Percentiles rank a stretch among this genome's conserved stretches.
phyloP scores from a whole-genome alignment of 805 yeast species.

The Phaffomyces antillensis region DNA sequence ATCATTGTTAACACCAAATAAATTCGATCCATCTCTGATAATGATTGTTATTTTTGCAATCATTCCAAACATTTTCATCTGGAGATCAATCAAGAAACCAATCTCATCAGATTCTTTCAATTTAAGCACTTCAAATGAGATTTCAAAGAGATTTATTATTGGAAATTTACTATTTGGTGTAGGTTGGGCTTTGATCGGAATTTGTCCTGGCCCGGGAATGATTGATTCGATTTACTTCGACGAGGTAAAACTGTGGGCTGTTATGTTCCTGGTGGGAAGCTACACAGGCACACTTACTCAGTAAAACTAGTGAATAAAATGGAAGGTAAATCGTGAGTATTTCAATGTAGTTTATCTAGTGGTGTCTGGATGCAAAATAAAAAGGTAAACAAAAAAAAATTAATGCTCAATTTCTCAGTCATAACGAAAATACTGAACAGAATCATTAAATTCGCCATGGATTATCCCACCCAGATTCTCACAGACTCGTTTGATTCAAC shows the following conservation, averaged over 20 bases:
- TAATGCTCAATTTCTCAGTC: neutral
- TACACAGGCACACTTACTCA: neutral
- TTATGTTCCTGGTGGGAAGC: neutral
- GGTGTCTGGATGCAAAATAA: neutral
- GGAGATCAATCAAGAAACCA: slow-evolving; percentile 24
- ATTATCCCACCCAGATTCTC: slow-evolving; percentile 14
- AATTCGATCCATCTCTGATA: slow-evolving; percentile 41
- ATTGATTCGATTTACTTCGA: slow-evolving; percentile 17
- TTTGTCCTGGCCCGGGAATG: slow-evolving; percentile 50
- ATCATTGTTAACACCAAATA: slow-evolving; percentile 26
- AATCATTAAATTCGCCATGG: slow-evolving; percentile 6
- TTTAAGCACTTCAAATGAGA: slow-evolving; percentile 21
- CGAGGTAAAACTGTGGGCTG: neutral
- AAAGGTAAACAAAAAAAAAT: neutral
- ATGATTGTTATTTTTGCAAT: slow-evolving; percentile 38
- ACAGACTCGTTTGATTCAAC: slow-evolving; percentile 14
- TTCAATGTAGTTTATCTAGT: no score
- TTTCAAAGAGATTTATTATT: slow-evolving; percentile 26
- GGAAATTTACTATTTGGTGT: slow-evolving; percentile 42
- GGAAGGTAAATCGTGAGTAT: no score
- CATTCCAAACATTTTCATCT: slow-evolving; percentile 36
- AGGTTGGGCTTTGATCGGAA: slow-evolving; percentile 47
- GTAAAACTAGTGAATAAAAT: no score
- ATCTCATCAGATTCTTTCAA: slow-evolving; percentile 17
- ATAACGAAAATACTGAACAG: no score